These are phyloP conservation scores for Kalmanozyma brasiliensis DNA, from an alignment of 1,284 basidiomycete species.

Conservation along the genomic window DNA sequence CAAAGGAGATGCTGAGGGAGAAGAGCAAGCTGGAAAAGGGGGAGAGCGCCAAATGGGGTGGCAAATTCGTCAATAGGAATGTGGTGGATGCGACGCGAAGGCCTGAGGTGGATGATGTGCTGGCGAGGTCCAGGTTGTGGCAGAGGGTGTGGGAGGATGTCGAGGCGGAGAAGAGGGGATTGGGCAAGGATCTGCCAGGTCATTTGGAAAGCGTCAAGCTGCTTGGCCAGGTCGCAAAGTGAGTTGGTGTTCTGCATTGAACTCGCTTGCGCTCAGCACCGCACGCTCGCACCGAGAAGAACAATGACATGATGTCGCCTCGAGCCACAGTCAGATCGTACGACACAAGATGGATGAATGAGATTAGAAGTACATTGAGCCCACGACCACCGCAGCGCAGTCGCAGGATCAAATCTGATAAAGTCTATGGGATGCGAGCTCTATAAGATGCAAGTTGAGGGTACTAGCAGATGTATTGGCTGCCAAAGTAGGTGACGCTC, in stretches of 20 bases:
- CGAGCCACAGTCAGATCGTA: too few relatives aligned
- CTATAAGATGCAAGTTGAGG: background rate
- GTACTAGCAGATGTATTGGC: slow-evolving; percentile 27
- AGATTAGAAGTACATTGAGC: too few relatives aligned
- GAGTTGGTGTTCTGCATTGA: background rate
- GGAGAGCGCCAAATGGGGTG: slow-evolving; percentile 44
- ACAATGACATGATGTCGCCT: too few relatives aligned
- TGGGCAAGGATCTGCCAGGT: slow-evolving; percentile 30
- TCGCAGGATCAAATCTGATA: background rate
- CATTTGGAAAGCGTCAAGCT: slow-evolving; percentile 35
- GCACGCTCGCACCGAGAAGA: too few relatives aligned
- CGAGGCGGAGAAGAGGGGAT: slow-evolving; percentile 20
- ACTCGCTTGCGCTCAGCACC: too few relatives aligned
- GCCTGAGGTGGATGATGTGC: slow-evolving; percentile 51
- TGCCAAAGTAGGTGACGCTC: slow-evolving; percentile 44
- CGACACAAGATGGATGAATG: too few relatives aligned
- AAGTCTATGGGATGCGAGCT: slow-evolving; percentile 3
- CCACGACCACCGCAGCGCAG: too few relatives aligned
- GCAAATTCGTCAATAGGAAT: slow-evolving; percentile 53
- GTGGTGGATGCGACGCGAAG: slow-evolving; percentile 24
- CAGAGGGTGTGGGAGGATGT: slow-evolving; percentile 49
- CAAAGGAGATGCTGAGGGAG: slow-evolving; percentile 7
- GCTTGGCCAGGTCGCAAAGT: slow-evolving; percentile 12
- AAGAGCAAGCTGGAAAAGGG: slow-evolving; percentile 19
- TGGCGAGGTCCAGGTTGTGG: slow-evolving; percentile 49